Conservation (phyloP, 768 basidiomycete species). For the Myochromella boudieri region DNA sequence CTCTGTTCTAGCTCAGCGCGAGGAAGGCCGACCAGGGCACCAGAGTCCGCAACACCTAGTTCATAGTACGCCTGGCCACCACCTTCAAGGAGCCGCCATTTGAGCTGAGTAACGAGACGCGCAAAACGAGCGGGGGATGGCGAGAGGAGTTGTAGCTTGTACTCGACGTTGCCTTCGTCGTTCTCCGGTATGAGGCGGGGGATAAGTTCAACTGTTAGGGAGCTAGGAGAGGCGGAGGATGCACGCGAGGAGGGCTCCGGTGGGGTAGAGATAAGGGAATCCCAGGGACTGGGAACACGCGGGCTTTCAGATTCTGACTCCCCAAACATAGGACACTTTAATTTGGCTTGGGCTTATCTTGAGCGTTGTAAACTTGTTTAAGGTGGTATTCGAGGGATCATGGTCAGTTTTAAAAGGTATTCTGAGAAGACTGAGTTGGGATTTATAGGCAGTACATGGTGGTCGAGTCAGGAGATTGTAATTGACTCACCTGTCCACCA, state of each 20-base stretch:
- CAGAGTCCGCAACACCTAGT: slow-evolving; percentile 82
- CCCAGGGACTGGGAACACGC: slow-evolving; percentile 82
- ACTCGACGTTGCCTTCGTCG: slow-evolving; percentile 90
- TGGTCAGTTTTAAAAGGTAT: too few relatives aligned
- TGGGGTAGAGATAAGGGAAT: slow-evolving; percentile 63
- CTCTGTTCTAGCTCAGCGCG: slow-evolving; percentile 75
- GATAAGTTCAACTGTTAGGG: slow-evolving; percentile 34
- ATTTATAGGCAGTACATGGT: slow-evolving; percentile 9
- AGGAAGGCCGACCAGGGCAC: slow-evolving; percentile 79
- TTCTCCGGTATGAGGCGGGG: slow-evolving; percentile 76
- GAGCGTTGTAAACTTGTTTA: not conserved
- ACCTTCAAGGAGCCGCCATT: slow-evolving; percentile 90
- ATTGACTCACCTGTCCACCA: too few relatives aligned
- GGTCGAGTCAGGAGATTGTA: too few relatives aligned
- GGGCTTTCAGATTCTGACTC: slow-evolving; percentile 82
- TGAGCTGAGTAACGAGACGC: slow-evolving; percentile 90
- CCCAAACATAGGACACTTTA: slow-evolving; percentile 67
- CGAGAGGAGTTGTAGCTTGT: slow-evolving; percentile 86
- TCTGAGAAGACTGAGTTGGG: too few relatives aligned
- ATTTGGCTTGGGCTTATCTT: too few relatives aligned
- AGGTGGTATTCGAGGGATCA: slow-evolving; percentile 32
- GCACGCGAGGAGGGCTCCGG: slow-evolving; percentile 36
- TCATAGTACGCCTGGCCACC: slow-evolving; percentile 85
- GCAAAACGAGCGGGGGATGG: slow-evolving; percentile 76
- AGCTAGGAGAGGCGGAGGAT: slow-evolving; percentile 29